Percentiles rank a stretch among this genome's conserved stretches.
Evolutionary conservation across 805 yeast species (phyloP).

Genomic region (Yamadazyma endophytica): DNA sequence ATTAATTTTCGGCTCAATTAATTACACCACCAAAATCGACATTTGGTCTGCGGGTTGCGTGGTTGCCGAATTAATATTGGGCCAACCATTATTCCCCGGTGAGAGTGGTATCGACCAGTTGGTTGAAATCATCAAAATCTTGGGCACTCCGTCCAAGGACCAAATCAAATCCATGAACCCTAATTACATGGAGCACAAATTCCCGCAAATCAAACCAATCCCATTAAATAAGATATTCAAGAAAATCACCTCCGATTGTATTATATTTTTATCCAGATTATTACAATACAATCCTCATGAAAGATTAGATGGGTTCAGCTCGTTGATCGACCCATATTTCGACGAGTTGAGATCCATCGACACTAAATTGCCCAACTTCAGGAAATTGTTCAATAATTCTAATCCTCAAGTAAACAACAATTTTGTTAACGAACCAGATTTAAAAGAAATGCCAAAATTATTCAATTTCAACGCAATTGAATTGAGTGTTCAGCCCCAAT

Average conservation of each 20-base stretch:
- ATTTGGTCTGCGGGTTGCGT: constrained; percentile 98
- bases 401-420: constrained; percentile 34
- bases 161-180: constrained; percentile 95
- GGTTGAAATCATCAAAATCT: constrained; percentile 91
- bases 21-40: constrained; percentile 94
- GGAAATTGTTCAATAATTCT: constrained; percentile 37
- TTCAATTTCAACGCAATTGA: constrained; percentile 52
- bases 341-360: constrained; percentile 43
- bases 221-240: constrained; percentile 67
- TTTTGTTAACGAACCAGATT: constrained; percentile 37
- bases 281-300: constrained; percentile 67
- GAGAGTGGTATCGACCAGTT: constrained; percentile 96
- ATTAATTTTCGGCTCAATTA: constrained; percentile 93
- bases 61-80: constrained; percentile 92
- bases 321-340: constrained; percentile 51
- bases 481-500: constrained; percentile 40
- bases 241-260: constrained; percentile 48
- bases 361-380: constrained; percentile 40
- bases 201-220: constrained; percentile 81
- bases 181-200: constrained; percentile 93
- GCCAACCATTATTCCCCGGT: constrained; percentile 97
- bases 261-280: constrained; percentile 51
- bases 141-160: constrained; percentile 92
- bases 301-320: constrained; percentile 56
- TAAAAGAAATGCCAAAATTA: constrained; percentile 43